Evolutionary conservation across 1,139 yeast genomes (phyloP).

Genomic region (Lodderomyces orthopsilosis): DNA sequence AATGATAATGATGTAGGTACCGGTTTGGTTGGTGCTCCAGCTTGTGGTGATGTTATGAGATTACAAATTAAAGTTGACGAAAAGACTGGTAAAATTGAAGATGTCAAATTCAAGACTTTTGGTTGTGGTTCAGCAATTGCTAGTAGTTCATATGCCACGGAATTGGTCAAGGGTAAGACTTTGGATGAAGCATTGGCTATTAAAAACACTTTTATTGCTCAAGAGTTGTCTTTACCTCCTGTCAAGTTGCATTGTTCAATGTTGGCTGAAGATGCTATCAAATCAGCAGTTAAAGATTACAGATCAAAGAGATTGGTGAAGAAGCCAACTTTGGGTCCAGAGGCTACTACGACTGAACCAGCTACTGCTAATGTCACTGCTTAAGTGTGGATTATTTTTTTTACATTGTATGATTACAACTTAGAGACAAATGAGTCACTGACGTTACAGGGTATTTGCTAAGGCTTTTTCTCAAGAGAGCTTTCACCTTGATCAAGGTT

Average conservation of each 20-base stretch:
- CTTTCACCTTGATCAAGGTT: no score
- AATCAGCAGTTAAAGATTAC: slow-evolving; percentile 95
- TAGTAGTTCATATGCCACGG: slow-evolving; percentile 90
- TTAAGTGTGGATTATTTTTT: slow-evolving; percentile 1
- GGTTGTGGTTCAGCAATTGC: slow-evolving; percentile 99
- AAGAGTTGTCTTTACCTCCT: slow-evolving; percentile 91
- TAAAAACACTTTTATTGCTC: slow-evolving; percentile 89
- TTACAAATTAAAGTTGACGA: slow-evolving; percentile 92
- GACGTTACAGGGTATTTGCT: neutral
- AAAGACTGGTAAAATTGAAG: slow-evolving; percentile 84
- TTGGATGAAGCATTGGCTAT: slow-evolving; percentile 90
- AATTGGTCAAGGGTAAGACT: slow-evolving; percentile 91
- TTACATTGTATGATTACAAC: no score
- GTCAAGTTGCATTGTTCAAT: slow-evolving; percentile 96
- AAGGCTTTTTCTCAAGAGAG: no score
- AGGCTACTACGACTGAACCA: slow-evolving; percentile 9
- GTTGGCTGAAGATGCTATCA: slow-evolving; percentile 98
- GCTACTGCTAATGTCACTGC: slow-evolving; percentile 16
- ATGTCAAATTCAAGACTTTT: slow-evolving; percentile 95
- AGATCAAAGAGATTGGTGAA: slow-evolving; percentile 60
- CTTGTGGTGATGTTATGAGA: slow-evolving; percentile 99
- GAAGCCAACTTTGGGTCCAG: slow-evolving; percentile 40
- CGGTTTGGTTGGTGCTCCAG: slow-evolving; percentile 97
- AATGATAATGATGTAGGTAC: slow-evolving; percentile 82
- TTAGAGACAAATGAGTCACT: neutral